Base-by-base conservation (phyloP, 345 rosid genomes). In the Fremontodendron californicum region DNA sequence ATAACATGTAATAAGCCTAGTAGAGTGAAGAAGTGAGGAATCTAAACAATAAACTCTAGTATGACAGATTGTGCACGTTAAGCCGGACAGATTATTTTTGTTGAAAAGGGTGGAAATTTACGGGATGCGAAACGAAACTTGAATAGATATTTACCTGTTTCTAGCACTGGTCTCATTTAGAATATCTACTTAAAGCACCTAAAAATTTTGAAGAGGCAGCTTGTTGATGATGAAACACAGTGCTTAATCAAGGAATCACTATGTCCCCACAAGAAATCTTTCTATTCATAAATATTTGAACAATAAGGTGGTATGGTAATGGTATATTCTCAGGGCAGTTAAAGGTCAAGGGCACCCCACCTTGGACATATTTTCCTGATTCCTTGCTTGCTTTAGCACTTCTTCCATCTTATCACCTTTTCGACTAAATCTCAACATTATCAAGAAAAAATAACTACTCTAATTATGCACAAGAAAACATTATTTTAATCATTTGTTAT, bases 331-430 rank as follows among this genome's bases (percentile, higher is more conserved):
- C 4, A 18, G n/a, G 21, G 18, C 23, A 64, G 43, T 33, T 54
- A 23, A 21, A 55, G 40, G 82, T 19, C 58, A 33, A 42, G 60
- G 23, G 46, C 42, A 63, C 29, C 61, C 39, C 46, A 10, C 31
- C 74, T 18, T 6, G 52, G 42, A 43, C 77, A 52, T 33, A 33
- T 15, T 31, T 49, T 69, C 70, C 39, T 5, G n/a, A 64, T 55
- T 68, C 75, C 18, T 63, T 80, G 25, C 79, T 64, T 64, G 61
- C 40, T 63, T 71, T 40, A 11, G 77, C 29, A 25, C 21, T 42
- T 51, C 54, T 76, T 43, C 10, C 31, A 7, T 35, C 7, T 73
- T 42, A 23, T 5, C 69, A 63, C 11, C 43, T 33, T 71, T 31
- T 54, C 68, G 4, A 70, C 58, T 68, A 75, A 69, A 46, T 60